Percentiles rank a stretch among this genome's conserved stretches.
Conservation (phyloP, 75 land plant genomes). For the Isoetes taiwanensis region DNA sequence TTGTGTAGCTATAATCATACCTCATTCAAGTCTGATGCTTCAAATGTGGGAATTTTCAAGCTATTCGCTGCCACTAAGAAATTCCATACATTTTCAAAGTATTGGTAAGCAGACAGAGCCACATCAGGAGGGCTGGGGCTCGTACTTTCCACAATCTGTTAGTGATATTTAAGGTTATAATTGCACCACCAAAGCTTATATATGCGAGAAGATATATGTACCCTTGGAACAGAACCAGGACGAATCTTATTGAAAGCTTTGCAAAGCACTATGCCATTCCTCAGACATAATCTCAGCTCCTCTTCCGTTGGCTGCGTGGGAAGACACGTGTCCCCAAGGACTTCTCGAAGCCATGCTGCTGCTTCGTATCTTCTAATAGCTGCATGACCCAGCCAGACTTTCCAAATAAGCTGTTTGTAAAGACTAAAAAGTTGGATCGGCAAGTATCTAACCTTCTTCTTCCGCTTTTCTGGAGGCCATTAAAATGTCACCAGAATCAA, state of each 20-base stretch:
- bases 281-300: slow-evolving; percentile 64
- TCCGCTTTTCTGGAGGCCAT: slow-evolving; percentile 1
- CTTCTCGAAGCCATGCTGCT: slow-evolving; percentile 70
- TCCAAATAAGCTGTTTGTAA: neutral
- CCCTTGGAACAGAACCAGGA: slow-evolving; percentile 76
- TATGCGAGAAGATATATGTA: slow-evolving; percentile 6
- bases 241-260: slow-evolving; percentile 67
- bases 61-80: slow-evolving; percentile 68
- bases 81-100: slow-evolving; percentile 88
- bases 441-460: slow-evolving; percentile 6
- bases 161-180: neutral
- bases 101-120: slow-evolving; percentile 77
- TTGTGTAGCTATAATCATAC: slow-evolving; percentile 19
- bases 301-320: slow-evolving; percentile 73
- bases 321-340: slow-evolving; percentile 33
- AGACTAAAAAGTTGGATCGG: too few species aligned
- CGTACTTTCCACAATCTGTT: neutral
- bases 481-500: neutral
- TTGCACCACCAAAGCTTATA: neutral
- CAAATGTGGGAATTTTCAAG: slow-evolving; percentile 68
- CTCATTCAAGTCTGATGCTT: slow-evolving; percentile 84
- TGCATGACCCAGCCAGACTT: slow-evolving; percentile 9
- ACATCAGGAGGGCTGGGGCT: slow-evolving; percentile 53
- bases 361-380: slow-evolving; percentile 66
- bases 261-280: slow-evolving; percentile 75